These are phyloP conservation scores for Boletus patriciae DNA, from an alignment of 768 basidiomycete genomes.

Conservation along the genomic window DNA sequence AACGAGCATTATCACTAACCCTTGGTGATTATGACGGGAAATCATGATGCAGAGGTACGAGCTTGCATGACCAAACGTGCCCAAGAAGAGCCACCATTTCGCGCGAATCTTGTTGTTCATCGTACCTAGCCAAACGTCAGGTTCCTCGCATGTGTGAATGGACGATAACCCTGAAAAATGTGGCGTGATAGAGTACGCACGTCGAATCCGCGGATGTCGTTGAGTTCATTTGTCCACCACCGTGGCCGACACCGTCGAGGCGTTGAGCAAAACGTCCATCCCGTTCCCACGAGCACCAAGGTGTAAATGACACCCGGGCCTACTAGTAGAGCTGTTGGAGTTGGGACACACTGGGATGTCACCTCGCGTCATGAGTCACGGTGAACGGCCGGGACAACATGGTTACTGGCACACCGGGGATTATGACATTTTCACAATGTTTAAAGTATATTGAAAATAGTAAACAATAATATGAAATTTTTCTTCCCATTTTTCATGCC, in stretches of 20 bases:
- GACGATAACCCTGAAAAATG: constrained; percentile 56
- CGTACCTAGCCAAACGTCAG: constrained; percentile 43
- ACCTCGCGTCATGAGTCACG: too few relatives aligned
- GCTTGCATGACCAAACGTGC: constrained; percentile 69
- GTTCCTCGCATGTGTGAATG: background rate
- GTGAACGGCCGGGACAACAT: too few relatives aligned
- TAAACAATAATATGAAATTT: too few relatives aligned
- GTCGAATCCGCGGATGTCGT: constrained; percentile 70
- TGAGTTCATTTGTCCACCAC: constrained; percentile 68
- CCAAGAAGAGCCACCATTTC: constrained; percentile 66
- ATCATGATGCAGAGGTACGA: constrained; percentile 56
- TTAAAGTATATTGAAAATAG: too few relatives aligned
- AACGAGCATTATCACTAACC: background rate
- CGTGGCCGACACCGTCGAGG: constrained; percentile 67
- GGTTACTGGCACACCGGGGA: too few relatives aligned
- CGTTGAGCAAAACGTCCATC: constrained; percentile 31
- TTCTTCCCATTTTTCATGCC: too few relatives aligned
- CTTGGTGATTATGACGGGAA: background rate
- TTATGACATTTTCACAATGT: too few relatives aligned
- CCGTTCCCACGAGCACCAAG: too few relatives aligned
- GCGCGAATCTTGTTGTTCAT: constrained; percentile 78
- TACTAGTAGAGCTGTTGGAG: too few relatives aligned
- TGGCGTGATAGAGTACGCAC: too few relatives aligned
- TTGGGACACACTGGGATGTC: too few relatives aligned
- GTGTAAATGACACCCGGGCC: too few relatives aligned